These are phyloP conservation scores for Closterium sp. DNA, from an alignment of 139 green algal genomes.

Conservation along the genomic window DNA sequence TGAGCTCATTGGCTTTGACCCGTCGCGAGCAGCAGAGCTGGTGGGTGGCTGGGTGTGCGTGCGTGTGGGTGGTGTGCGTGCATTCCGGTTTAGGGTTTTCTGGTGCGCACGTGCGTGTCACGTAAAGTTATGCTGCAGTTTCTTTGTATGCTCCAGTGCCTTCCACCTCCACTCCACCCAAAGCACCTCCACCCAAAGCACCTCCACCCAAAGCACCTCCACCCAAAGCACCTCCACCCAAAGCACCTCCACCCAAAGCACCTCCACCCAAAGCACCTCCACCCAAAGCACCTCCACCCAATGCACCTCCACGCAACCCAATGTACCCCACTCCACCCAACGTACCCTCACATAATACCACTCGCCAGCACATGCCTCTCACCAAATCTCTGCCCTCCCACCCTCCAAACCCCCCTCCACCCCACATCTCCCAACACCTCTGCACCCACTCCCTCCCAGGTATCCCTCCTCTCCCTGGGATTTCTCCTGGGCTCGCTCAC, in stretches of 20 bases:
- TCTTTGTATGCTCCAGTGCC: background rate
- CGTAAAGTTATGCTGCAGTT: background rate
- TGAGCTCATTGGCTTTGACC: slow-evolving; percentile 76
- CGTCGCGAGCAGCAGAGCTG: slow-evolving; percentile 53
- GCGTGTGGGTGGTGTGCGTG: too few species aligned
- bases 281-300: too few species aligned
- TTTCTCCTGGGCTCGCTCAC: slow-evolving; percentile 1
- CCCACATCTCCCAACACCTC: background rate
- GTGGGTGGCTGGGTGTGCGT: slow-evolving; percentile 8
- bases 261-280: background rate
- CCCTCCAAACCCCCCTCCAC: background rate
- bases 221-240: too few species aligned
- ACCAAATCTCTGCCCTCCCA: background rate
- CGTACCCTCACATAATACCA: too few species aligned
- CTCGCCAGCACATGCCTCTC: background rate
- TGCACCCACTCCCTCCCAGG: background rate
- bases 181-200: too few species aligned
- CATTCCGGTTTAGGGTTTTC: too few species aligned
- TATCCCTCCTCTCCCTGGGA: slow-evolving; percentile 19
- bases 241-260: background rate
- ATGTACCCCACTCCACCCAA: too few species aligned
- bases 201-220: too few species aligned
- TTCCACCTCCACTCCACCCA: background rate
- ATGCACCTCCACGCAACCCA: background rate
- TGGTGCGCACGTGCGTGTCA: background rate